Conservation (phyloP, 2,329 filamentous ascomycete genomes). For the Verticillium alfalfae region DNA sequence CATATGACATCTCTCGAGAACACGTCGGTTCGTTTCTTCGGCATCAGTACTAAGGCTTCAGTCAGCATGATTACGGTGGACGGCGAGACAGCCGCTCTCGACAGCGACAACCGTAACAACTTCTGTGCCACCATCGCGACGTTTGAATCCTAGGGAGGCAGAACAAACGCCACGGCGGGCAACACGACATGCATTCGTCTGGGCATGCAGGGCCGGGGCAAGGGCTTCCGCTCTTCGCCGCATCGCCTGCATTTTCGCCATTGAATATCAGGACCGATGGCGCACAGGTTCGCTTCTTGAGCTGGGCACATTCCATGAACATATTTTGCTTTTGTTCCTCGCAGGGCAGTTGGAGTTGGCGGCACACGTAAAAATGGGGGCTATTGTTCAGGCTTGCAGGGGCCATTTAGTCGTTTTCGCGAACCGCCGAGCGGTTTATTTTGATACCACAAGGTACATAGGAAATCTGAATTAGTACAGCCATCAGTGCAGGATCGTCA, state of each 20-base stretch:
- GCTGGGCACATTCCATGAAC: neutral
- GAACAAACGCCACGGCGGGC: neutral
- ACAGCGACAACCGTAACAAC: slow-evolving; percentile 58
- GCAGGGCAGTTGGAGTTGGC: neutral
- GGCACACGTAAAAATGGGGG: neutral
- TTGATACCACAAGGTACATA: neutral
- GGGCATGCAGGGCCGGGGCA: neutral
- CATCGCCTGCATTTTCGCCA: neutral
- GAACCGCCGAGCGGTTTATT: neutral
- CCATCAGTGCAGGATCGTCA: neutral
- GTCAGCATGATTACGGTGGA: slow-evolving; percentile 67
- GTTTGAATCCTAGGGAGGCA: slow-evolving; percentile 27
- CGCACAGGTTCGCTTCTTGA: neutral
- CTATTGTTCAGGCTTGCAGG: neutral
- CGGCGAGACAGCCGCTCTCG: slow-evolving; percentile 45
- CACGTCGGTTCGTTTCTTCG: slow-evolving; percentile 57
- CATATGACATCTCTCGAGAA: slow-evolving; percentile 72
- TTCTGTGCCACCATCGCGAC: slow-evolving; percentile 58
- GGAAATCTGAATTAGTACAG: neutral
- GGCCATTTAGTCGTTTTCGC: neutral
- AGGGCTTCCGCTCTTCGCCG: neutral
- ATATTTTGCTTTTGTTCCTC: neutral
- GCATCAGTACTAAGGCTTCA: slow-evolving; percentile 68
- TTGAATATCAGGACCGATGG: neutral
- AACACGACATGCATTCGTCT: neutral